A percentile compares a stretch with the other conserved stretches of the same genome.
Evolutionary conservation across 2,329 filamentous ascomycete genomes (phyloP).

Genomic region (Pseudogymnoascus sp.): DNA sequence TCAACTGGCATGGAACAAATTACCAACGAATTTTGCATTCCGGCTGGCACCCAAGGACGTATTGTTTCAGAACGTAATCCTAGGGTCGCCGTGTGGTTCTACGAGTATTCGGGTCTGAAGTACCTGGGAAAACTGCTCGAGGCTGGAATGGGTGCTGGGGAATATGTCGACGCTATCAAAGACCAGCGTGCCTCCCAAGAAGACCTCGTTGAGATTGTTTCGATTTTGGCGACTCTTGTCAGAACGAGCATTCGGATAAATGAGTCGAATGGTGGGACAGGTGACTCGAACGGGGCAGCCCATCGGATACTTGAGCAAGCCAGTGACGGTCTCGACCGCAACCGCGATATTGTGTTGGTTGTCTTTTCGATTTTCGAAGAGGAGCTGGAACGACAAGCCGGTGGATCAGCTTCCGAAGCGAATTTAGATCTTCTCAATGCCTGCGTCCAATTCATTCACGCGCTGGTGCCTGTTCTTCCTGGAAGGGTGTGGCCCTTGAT

Average conservation of each 20-base stretch:
- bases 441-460: slow-evolving; percentile 72
- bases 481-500: slow-evolving; percentile 87
- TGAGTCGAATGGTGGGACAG: slow-evolving; percentile 14
- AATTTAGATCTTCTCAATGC: slow-evolving; percentile 55
- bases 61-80: slow-evolving; percentile 73
- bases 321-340: slow-evolving; percentile 45
- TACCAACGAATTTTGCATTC: slow-evolving; percentile 49
- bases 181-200: slow-evolving; percentile 43
- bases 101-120: slow-evolving; percentile 69
- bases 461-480: slow-evolving; percentile 63
- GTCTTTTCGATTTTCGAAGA: slow-evolving; percentile 79
- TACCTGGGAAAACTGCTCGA: slow-evolving; percentile 71
- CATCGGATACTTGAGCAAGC: slow-evolving; percentile 45
- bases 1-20: slow-evolving; percentile 22
- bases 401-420: slow-evolving; percentile 32
- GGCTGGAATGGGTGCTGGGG: slow-evolving; percentile 51
- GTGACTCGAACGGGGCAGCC: slow-evolving; percentile 34
- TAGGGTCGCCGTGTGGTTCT: slow-evolving; percentile 64
- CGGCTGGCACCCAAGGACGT: slow-evolving; percentile 55
- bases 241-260: slow-evolving; percentile 27
- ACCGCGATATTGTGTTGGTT: slow-evolving; percentile 67
- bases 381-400: slow-evolving; percentile 40
- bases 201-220: slow-evolving; percentile 64
- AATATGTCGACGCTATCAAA: slow-evolving; percentile 35
- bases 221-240: slow-evolving; percentile 64